phyloP scores from a whole-genome alignment of 2,329 filamentous ascomycete species.

The Paecilomyces niveus region DNA sequence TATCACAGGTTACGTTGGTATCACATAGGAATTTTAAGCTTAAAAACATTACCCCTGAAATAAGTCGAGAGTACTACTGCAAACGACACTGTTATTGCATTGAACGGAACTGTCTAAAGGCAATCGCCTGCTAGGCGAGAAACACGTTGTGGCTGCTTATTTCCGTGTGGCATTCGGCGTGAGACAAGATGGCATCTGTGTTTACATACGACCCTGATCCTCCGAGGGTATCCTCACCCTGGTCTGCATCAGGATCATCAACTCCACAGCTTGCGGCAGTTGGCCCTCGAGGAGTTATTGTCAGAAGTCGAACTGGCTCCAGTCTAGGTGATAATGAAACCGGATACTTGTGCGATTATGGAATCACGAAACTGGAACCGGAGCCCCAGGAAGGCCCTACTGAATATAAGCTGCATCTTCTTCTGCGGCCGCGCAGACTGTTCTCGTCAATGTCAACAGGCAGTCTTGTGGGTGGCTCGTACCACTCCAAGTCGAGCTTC shows the following conservation, averaged over 20 bases:
- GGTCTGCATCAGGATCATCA: constrained; percentile 56
- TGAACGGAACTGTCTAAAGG: not conserved
- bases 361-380: constrained; percentile 69
- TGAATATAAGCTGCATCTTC: constrained; percentile 91
- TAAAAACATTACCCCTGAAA: not conserved
- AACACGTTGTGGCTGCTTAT: not conserved
- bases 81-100: not conserved
- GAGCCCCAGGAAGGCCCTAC: constrained; percentile 92
- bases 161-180: not conserved
- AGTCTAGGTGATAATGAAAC: constrained; percentile 35
- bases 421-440: constrained; percentile 68
- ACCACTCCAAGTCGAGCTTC: constrained; percentile 34
- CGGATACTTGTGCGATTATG: constrained; percentile 47
- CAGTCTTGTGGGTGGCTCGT: constrained; percentile 44
- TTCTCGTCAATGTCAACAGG: constrained; percentile 67
- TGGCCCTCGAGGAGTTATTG: constrained; percentile 15
- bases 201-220: constrained; percentile 92
- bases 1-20: not conserved
- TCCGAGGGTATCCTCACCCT: constrained; percentile 82
- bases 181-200: constrained; percentile 70
- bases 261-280: constrained; percentile 28
- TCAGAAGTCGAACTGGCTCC: constrained; percentile 22
- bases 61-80: not conserved
- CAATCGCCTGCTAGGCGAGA: not conserved
- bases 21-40: not conserved